A percentile compares a stretch with the other conserved stretches of the same genome.
phyloP scores from a whole-genome alignment of 2,329 filamentous ascomycete genomes.

The Alternaria dauci region DNA sequence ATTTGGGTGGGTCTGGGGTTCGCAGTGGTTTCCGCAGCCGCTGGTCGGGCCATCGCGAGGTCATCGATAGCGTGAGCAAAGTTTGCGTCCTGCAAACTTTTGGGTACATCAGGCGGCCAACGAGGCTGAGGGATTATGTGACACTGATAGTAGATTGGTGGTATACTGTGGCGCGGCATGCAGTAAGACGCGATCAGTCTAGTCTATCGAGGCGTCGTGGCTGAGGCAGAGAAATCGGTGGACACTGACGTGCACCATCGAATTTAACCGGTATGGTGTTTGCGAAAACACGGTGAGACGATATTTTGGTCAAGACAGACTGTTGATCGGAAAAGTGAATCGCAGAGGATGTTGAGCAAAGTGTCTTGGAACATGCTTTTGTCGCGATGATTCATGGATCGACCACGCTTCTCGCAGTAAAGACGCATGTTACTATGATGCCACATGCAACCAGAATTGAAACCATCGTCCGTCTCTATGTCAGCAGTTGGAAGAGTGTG shows the following conservation, averaged over 20 bases:
- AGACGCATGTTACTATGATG: background rate
- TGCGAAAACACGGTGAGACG: constrained; percentile 1
- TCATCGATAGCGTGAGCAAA: background rate
- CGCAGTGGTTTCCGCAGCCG: constrained; percentile 5
- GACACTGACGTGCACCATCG: background rate
- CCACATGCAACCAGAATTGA: background rate
- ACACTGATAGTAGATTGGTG: background rate
- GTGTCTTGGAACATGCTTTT: background rate
- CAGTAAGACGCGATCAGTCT: background rate
- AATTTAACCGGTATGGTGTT: constrained; percentile 6
- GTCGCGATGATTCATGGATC: background rate
- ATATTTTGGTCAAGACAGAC: background rate
- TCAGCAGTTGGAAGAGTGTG: background rate
- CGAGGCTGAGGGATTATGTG: constrained; percentile 12
- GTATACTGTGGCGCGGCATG: constrained; percentile 14
- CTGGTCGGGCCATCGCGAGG: background rate
- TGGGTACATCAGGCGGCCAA: background rate
- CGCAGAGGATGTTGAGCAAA: background rate
- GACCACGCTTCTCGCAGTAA: background rate
- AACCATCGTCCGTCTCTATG: background rate
- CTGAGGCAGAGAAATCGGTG: constrained; percentile 7
- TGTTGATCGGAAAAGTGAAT: background rate
- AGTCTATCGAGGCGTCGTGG: constrained; percentile 10
- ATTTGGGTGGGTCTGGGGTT: background rate
- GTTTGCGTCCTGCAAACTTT: background rate